Conservation (phyloP, 352 stramenopile genomes). For the Globisporangium solare region DNA sequence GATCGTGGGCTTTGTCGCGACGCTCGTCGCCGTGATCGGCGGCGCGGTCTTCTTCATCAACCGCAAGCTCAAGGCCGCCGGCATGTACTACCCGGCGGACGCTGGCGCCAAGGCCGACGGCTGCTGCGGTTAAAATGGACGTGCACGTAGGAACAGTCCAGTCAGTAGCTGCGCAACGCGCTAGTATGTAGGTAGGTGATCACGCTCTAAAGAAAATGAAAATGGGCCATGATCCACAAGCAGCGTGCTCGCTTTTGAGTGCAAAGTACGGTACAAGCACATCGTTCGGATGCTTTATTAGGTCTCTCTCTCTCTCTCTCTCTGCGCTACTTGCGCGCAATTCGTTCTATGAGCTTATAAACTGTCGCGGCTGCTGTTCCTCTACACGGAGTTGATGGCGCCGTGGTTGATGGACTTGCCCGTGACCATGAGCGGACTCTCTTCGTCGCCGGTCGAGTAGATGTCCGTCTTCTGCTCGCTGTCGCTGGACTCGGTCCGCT, state of each 20-base stretch:
- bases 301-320: not conserved
- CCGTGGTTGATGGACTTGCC: slow-evolving; percentile 33
- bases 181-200: not conserved
- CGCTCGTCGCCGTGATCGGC: slow-evolving; percentile 48
- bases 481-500: slow-evolving; percentile 59
- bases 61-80: slow-evolving; percentile 77
- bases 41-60: slow-evolving; percentile 71
- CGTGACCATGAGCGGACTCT: slow-evolving; percentile 38
- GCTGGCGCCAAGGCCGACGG: slow-evolving; percentile 41
- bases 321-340: too few species aligned
- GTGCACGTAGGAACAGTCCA: too few species aligned
- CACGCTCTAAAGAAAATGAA: not conserved
- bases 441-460: slow-evolving; percentile 35
- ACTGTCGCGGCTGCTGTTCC: not conserved
- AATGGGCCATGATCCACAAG: too few species aligned
- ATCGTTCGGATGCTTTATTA: not conserved
- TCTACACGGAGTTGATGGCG: slow-evolving; percentile 27
- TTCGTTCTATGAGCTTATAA: too few species aligned
- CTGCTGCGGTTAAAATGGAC: slow-evolving; percentile 32
- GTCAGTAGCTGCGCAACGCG: too few species aligned
- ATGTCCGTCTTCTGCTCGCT: slow-evolving; percentile 27
- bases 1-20: slow-evolving; percentile 67
- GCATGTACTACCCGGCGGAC: slow-evolving; percentile 71
- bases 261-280: slow-evolving; percentile 14
- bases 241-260: too few species aligned